Evolutionary conservation across 225 moss, liverwort and hornwort genomes (phyloP), one percentile per base, ranked within the genome.

Genomic region (Sphagnum contortum): DNA sequence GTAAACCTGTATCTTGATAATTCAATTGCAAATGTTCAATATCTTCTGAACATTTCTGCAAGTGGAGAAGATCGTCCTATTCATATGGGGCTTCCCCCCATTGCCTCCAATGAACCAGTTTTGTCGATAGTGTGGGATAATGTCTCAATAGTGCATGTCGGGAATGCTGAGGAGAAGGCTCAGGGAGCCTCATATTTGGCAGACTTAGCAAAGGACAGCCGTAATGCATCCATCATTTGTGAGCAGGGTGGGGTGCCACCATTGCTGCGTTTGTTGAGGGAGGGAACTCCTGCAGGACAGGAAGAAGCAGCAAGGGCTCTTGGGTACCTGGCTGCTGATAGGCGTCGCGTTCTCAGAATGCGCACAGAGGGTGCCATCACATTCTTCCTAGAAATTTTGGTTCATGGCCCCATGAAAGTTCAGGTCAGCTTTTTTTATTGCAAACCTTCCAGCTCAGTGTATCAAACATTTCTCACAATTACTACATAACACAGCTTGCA

Each of bases 181-280:
- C 90, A 90, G 0, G 78, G 80, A 3, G 92, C 95, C 0, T 73
- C 74, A n/a, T 69, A 76, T 7, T 64, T 96, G 5, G 87, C 84
- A 0, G 82, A 72, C 12, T 68, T 82, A 7, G 95, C 90, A 0
- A 75, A 80, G 48, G 75, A 69, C 45, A 87, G 85, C 57, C 71
- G 95, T 9, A 90, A 92, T 64, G 84, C 84, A 29, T 92, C 92
- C 81, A 87, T 92, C 47, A 90, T 92, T 10, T 87, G 92, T 5
- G 95, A 96, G 68, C 92, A 96, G 61, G 95, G 92, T 3, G 95
- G 83, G 6, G 66, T 82, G 6, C 76, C 84, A n/a, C 95, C 95
- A 0, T 70, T 96, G 58, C 66, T 95, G 55, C 75, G 86, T 48
- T 54, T 95, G 47, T 79, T 95, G 66, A 88, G 85, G 68, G 92